phyloP scores from a whole-genome alignment of 208 protist species.

The Acanthamoeba culbertsoni region DNA sequence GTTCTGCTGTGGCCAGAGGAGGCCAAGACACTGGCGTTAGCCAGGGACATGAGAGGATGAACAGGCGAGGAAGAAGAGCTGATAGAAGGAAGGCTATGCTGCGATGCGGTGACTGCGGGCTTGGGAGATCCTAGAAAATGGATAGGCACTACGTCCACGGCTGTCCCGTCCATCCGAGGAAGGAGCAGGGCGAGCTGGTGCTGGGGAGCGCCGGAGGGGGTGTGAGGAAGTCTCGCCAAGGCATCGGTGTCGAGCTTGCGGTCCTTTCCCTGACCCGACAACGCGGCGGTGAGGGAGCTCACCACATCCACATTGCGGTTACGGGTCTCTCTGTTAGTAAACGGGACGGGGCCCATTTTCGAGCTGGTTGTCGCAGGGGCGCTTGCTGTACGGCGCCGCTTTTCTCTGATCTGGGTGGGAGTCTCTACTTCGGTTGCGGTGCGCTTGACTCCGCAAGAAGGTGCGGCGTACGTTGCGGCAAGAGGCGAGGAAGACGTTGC shows the following conservation, averaged over 20 bases:
- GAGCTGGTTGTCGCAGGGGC: background rate
- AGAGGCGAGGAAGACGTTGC: background rate
- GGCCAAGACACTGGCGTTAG: background rate
- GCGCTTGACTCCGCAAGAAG: background rate
- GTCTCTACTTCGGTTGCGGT: background rate
- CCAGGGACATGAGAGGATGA: background rate
- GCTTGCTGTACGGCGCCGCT: background rate
- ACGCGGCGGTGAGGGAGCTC: background rate
- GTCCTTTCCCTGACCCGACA: background rate
- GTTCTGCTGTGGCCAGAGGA: background rate
- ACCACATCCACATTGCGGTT: constrained; percentile 24
- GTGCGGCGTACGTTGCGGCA: background rate
- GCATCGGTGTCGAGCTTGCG: background rate
- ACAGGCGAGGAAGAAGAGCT: too few relatives aligned
- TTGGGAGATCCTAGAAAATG: too few relatives aligned
- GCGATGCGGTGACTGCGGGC: too few relatives aligned
- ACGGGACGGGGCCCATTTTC: background rate
- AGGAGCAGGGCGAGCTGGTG: background rate
- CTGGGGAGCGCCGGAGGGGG: background rate
- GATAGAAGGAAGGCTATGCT: too few relatives aligned
- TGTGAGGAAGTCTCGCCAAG: background rate
- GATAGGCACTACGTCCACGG: background rate
- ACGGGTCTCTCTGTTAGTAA: background rate
- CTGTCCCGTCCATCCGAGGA: background rate
- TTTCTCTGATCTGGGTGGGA: background rate